Conservation (phyloP, 2,329 filamentous ascomycete species). For the Pestalotiopsis sp. region DNA sequence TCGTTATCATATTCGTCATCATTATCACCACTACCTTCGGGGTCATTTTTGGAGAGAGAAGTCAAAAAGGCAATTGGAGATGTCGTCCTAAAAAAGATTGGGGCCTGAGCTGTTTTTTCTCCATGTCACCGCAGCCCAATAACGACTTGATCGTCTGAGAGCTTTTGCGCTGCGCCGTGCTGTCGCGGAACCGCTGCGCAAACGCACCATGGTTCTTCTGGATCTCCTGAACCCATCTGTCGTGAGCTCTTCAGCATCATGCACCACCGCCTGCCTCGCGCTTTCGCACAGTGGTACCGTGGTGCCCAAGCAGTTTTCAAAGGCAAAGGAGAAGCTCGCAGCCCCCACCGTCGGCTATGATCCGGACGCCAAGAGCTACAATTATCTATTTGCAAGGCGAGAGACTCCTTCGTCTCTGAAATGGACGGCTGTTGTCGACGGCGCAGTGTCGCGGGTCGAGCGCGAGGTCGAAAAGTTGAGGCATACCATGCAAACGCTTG, state of each 20-base stretch:
- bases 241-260: not conserved
- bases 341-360: not conserved
- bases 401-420: not conserved
- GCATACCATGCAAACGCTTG: constrained; percentile 90
- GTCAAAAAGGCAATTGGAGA: not conserved
- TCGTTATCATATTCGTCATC: not conserved
- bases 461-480: constrained; percentile 76
- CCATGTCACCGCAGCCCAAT: not conserved
- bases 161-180: not conserved
- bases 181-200: not conserved
- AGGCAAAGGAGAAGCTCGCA: not conserved
- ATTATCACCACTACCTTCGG: not conserved
- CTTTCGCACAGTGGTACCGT: not conserved
- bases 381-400: not conserved
- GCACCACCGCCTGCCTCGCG: not conserved
- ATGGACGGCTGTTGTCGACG: not conserved
- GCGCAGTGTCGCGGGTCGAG: constrained; percentile 49
- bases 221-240: constrained; percentile 2
- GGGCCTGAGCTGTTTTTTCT: not conserved
- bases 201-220: not conserved
- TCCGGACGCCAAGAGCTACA: not conserved
- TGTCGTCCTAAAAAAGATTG: not conserved
- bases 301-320: constrained; percentile 1
- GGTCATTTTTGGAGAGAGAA: not conserved
- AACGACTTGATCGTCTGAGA: not conserved